Evolutionary conservation across 129 eudicot species (phyloP).

Genomic region (Glebionis coronaria): DNA sequence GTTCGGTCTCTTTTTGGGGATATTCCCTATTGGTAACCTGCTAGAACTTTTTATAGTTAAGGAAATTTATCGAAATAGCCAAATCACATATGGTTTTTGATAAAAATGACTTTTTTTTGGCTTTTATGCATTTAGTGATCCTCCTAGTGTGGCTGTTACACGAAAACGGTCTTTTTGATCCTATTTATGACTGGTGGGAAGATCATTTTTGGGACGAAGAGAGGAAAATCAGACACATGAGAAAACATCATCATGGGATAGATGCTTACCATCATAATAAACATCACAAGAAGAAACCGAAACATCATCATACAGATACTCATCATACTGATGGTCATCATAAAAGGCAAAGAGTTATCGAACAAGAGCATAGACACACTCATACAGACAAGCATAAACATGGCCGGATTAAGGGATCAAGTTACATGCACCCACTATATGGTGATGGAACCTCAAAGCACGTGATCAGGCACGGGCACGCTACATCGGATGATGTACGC

Average conservation of each 20-base stretch:
- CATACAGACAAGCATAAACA: constrained; percentile 41
- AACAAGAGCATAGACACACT: constrained; percentile 31
- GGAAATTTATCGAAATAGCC: too few species aligned
- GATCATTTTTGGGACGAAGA: constrained; percentile 53
- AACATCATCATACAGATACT: constrained; percentile 45
- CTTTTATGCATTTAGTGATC: constrained; percentile 45
- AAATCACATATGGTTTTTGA: too few species aligned
- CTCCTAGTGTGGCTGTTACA: constrained; percentile 86
- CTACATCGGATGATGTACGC: constrained; percentile 26
- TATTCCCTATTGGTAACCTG: constrained; percentile 66
- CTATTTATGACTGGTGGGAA: constrained; percentile 94
- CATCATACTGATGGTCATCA: constrained; percentile 34
- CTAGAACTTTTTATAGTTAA: not conserved
- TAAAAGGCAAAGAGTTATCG: constrained; percentile 21
- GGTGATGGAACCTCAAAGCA: constrained; percentile 10
- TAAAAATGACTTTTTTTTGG: not conserved
- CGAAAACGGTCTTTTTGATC: constrained; percentile 86
- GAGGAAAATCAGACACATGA: constrained; percentile 21
- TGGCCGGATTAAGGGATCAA: constrained; percentile 37
- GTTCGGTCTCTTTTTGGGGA: constrained; percentile 75
- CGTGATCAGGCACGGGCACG: constrained; percentile 32
- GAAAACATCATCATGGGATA: constrained; percentile 17
- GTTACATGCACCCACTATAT: constrained; percentile 28
- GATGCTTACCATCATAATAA: not conserved
- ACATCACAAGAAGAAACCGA: constrained; percentile 41